A percentile compares a stretch with the other conserved stretches of the same genome.
Conservation (phyloP, 306 rosid species). For the Rosa persica region DNA sequence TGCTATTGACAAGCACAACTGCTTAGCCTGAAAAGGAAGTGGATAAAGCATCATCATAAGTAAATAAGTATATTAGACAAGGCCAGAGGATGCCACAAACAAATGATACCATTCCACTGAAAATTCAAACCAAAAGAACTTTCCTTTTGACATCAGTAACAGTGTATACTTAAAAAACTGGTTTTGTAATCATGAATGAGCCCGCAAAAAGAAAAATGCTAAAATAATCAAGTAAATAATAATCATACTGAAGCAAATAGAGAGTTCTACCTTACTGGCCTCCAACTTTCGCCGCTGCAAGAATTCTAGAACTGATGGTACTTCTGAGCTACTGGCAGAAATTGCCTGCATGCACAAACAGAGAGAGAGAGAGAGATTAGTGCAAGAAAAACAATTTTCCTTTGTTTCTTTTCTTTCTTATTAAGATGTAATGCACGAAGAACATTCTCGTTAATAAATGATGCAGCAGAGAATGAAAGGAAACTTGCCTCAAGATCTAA, state of each 20-base stretch:
- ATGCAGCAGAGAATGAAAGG: constrained; percentile 19
- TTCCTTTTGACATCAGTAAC: neutral
- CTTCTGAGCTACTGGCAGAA: constrained; percentile 96
- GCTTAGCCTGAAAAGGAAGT: constrained; percentile 73
- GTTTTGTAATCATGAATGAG: constrained; percentile 8
- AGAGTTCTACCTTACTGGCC: constrained; percentile 60
- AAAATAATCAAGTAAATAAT: constrained; percentile 6
- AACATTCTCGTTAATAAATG: constrained; percentile 12
- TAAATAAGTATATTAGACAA: constrained; percentile 18
- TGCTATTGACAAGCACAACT: constrained; percentile 72
- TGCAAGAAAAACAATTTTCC: constrained; percentile 4
- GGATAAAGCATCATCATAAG: constrained; percentile 8
- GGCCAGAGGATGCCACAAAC: neutral
- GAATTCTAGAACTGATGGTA: constrained; percentile 85
- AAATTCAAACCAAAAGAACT: constrained; percentile 12
- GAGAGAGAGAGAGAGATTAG: constrained; percentile 17
- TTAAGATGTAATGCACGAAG: neutral
- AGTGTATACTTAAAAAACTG: neutral
- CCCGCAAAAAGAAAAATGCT: neutral
- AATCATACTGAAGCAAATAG: constrained; percentile 11
- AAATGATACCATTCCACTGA: constrained; percentile 1
- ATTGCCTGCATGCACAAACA: constrained; percentile 62
- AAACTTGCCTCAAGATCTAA: constrained; percentile 76
- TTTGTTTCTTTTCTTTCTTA: neutral
- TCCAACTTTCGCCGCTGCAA: constrained; percentile 92